These are phyloP conservation scores for Leccinum griseonigrum DNA, from an alignment of 1,284 basidiomycete genomes.

Conservation along the genomic window DNA sequence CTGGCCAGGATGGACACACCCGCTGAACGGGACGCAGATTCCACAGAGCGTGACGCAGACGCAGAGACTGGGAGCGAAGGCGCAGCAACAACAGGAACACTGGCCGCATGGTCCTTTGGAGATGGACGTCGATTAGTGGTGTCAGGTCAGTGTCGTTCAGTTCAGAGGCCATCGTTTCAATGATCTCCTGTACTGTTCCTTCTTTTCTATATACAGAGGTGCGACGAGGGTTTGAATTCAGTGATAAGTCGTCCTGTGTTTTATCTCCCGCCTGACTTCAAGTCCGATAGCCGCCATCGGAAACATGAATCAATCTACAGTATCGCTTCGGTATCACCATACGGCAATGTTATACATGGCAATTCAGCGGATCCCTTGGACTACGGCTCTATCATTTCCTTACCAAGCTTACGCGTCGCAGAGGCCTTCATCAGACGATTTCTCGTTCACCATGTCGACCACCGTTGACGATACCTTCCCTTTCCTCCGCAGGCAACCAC, in stretches of 20 bases:
- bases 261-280: constrained; percentile 52
- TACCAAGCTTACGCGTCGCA: constrained; percentile 44
- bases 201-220: constrained; percentile 51
- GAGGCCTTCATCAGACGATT: constrained; percentile 55
- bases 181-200: constrained; percentile 40
- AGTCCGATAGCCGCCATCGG: constrained; percentile 38
- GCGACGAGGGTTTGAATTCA: constrained; percentile 70
- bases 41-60: too few relatives aligned
- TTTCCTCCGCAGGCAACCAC: constrained; percentile 48
- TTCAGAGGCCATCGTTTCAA: constrained; percentile 40
- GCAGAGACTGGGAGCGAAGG: too few relatives aligned
- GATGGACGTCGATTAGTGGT: too few relatives aligned
- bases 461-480: constrained; percentile 72
- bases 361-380: constrained; percentile 74
- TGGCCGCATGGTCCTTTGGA: too few relatives aligned
- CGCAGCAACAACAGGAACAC: too few relatives aligned
- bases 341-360: constrained; percentile 64
- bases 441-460: constrained; percentile 53
- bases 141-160: too few relatives aligned
- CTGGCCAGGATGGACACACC: too few relatives aligned
- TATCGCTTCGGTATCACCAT: constrained; percentile 80
- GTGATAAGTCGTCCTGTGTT: constrained; percentile 56
- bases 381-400: constrained; percentile 41
- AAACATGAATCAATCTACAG: constrained; percentile 67
- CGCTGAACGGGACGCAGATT: too few relatives aligned